Conservation (phyloP, 1,139 yeast species). For the Diutina scorzettiae region DNA sequence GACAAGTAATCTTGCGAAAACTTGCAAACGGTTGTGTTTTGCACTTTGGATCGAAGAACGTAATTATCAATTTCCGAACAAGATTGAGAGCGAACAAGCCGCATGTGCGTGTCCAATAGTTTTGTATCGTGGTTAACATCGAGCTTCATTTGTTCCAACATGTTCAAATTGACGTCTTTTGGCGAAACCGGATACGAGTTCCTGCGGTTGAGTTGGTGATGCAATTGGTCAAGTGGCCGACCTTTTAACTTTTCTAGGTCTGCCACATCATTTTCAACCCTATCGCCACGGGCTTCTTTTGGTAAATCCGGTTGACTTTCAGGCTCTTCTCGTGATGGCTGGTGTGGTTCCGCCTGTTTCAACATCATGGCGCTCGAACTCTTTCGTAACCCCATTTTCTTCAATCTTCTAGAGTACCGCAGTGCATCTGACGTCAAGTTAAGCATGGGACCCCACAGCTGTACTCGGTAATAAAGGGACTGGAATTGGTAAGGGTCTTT, state of each 20-base stretch:
- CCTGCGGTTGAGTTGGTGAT: constrained; percentile 25
- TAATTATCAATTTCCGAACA: constrained; percentile 12
- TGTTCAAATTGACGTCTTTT: constrained; percentile 20
- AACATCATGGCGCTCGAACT: neutral
- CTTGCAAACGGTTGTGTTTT: constrained; percentile 15
- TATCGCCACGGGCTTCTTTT: too few species aligned
- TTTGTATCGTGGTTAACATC: neutral
- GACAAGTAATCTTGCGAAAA: constrained; percentile 16
- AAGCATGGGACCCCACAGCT: constrained; percentile 1
- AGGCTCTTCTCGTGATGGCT: too few species aligned
- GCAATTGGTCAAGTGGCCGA: constrained; percentile 8
- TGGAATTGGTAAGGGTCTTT: constrained; percentile 8
- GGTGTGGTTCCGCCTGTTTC: too few species aligned
- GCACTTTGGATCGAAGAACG: constrained; percentile 7
- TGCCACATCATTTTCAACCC: too few species aligned
- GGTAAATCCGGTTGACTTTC: too few species aligned
- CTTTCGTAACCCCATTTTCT: constrained; percentile 1
- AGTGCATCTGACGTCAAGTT: neutral
- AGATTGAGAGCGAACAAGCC: constrained; percentile 35
- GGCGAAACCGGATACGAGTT: constrained; percentile 29
- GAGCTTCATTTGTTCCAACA: constrained; percentile 13
- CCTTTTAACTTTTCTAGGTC: constrained; percentile 7
- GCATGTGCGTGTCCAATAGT: constrained; percentile 17
- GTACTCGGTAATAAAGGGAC: constrained; percentile 10
- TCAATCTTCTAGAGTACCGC: neutral